Percentiles rank a stretch among this genome's conserved stretches.
Evolutionary conservation across 371 early-diverging fungal species (phyloP).

Genomic region (Mucor piriformis): DNA sequence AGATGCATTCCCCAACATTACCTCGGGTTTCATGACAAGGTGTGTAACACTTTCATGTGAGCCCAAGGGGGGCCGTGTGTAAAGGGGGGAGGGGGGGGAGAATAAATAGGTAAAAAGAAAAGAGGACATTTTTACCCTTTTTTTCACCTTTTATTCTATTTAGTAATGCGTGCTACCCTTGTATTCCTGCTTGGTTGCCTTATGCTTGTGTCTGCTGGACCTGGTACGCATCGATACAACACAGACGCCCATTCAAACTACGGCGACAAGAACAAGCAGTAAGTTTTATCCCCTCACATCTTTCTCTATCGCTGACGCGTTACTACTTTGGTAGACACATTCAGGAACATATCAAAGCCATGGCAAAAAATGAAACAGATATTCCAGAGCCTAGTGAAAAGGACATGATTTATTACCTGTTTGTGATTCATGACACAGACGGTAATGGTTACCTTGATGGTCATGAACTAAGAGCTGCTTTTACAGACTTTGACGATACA

Average conservation of each 20-base stretch:
- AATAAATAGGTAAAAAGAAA: too few species aligned
- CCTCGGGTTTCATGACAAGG: too few species aligned
- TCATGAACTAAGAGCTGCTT: constrained; percentile 67
- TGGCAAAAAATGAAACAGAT: constrained; percentile 20
- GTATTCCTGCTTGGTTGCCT: background rate
- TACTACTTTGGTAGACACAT: constrained; percentile 35
- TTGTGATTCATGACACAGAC: constrained; percentile 65
- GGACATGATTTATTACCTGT: constrained; percentile 48
- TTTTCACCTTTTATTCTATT: too few species aligned
- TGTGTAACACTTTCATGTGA: too few species aligned
- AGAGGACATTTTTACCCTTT: too few species aligned
- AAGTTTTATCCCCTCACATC: background rate
- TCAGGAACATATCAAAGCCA: constrained; percentile 38
- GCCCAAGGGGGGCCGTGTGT: too few species aligned
- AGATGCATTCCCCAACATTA: too few species aligned
- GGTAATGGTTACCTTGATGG: constrained; percentile 73
- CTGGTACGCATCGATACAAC: constrained; percentile 5
- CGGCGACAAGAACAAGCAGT: constrained; percentile 9
- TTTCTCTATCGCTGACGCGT: background rate
- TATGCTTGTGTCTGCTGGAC: background rate
- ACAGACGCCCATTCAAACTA: constrained; percentile 5
- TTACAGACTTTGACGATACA: constrained; percentile 42
- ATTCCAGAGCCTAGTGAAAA: constrained; percentile 6
- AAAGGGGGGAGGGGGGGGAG: too few species aligned
- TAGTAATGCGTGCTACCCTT: background rate